Conservation (phyloP, 768 basidiomycete species). For the Termitomyces sp. region DNA sequence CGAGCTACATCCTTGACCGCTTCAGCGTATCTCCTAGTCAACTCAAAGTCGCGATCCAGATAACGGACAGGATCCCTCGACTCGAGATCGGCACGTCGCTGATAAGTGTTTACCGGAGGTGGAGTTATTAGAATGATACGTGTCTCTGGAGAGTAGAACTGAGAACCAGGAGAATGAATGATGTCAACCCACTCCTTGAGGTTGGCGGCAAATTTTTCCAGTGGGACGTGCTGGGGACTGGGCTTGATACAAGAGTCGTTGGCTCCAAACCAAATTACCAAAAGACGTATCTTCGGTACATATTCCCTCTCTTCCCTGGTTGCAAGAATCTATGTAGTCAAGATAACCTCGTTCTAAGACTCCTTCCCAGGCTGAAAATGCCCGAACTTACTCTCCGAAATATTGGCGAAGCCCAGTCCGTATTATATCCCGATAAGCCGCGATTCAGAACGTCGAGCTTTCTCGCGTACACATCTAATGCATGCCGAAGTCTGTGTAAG, state of each 20-base stretch:
- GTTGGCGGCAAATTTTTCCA: conserved; percentile 59
- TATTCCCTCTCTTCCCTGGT: conserved; percentile 39
- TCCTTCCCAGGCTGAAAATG: neutral
- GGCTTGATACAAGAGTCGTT: conserved; percentile 76
- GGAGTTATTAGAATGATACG: conserved; percentile 79
- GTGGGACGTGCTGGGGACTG: conserved; percentile 72
- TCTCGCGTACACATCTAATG: conserved; percentile 66
- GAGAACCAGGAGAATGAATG: conserved; percentile 56
- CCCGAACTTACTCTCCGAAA: conserved; percentile 58
- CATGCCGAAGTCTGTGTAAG: neutral
- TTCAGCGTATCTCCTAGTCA: conserved; percentile 64
- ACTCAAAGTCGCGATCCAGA: conserved; percentile 57
- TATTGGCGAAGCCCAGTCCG: conserved; percentile 78
- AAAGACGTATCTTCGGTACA: conserved; percentile 59
- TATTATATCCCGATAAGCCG: conserved; percentile 81
- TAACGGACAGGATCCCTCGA: conserved; percentile 42
- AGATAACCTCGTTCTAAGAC: neutral
- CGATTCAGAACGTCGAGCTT: conserved; percentile 86
- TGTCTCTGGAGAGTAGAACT: conserved; percentile 65
- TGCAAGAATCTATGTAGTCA: conserved; percentile 50
- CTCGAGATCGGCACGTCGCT: conserved; percentile 45
- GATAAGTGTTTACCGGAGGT: conserved; percentile 70
- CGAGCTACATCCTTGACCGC: conserved; percentile 58
- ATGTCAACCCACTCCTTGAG: conserved; percentile 55
- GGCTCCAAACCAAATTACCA: conserved; percentile 86